Evolutionary conservation across 2,329 filamentous ascomycete species (phyloP).

Genomic region (Orbilia quercus): DNA sequence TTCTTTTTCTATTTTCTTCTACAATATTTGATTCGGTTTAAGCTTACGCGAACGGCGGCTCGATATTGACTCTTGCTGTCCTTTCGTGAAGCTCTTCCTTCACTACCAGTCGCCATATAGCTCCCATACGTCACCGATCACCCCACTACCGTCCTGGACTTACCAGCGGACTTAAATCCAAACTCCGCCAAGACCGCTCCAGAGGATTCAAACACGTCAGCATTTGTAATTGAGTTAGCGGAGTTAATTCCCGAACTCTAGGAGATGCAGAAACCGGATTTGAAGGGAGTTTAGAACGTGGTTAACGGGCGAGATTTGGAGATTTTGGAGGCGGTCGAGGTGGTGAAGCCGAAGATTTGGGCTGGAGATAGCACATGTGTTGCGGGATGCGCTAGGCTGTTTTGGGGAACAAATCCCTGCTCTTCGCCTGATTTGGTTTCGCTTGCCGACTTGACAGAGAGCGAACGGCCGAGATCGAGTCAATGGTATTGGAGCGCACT

Average conservation of each 20-base stretch:
- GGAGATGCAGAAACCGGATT: conserved; percentile 4
- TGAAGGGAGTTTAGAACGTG: conserved; percentile 36
- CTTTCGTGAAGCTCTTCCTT: too few species aligned
- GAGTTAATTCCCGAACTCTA: conserved; percentile 39
- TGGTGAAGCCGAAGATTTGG: conserved; percentile 1
- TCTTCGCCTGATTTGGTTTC: conserved; percentile 1
- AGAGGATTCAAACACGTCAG: conserved; percentile 16
- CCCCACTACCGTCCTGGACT: conserved; percentile 15
- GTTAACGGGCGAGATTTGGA: conserved; percentile 23
- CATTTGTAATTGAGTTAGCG: conserved; percentile 28
- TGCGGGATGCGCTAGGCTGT: conserved; percentile 22
- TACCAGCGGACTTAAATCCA: conserved; percentile 48
- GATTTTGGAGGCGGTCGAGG: conserved; percentile 1
- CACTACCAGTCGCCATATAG: too few species aligned
- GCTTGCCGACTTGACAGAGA: not conserved
- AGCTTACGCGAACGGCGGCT: too few species aligned
- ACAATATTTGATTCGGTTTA: too few species aligned
- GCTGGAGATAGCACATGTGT: conserved; percentile 42
- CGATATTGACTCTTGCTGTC: too few species aligned
- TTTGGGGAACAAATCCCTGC: conserved; percentile 20
- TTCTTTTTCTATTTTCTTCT: too few species aligned
- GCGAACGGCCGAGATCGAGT: too few species aligned
- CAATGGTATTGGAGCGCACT: too few species aligned
- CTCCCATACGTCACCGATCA: not conserved
- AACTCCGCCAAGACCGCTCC: conserved; percentile 30